Conservation (phyloP, 2,329 filamentous ascomycete species). For the Alternaria panax region DNA sequence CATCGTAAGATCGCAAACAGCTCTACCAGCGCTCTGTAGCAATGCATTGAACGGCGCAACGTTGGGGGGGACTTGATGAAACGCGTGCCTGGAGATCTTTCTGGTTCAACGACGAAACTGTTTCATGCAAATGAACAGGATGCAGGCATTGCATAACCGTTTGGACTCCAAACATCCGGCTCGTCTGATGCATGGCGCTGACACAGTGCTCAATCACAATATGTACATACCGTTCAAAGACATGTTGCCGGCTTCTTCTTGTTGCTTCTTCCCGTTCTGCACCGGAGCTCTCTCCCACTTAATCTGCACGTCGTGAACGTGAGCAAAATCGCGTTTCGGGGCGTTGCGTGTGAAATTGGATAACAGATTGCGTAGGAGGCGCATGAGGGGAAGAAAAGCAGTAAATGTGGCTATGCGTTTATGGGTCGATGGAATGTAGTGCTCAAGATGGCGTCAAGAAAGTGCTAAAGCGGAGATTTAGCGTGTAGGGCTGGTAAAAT, state of each 20-base stretch:
- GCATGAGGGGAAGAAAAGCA: neutral
- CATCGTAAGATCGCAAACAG: neutral
- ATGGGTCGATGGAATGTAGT: conserved; percentile 2
- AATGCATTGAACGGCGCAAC: neutral
- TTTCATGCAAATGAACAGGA: conserved; percentile 14
- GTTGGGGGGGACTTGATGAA: conserved; percentile 4
- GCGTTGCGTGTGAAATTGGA: conserved; percentile 1
- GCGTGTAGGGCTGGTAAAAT: conserved; percentile 23
- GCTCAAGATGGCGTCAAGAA: conserved; percentile 22
- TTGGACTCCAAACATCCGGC: neutral
- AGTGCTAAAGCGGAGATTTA: conserved; percentile 4
- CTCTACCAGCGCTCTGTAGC: neutral
- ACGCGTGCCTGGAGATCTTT: conserved; percentile 8
- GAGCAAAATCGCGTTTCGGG: conserved; percentile 31
- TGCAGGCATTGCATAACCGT: neutral
- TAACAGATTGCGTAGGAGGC: conserved; percentile 6
- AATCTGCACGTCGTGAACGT: conserved; percentile 39
- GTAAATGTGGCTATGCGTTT: neutral
- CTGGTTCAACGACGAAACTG: neutral
- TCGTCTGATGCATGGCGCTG: neutral
- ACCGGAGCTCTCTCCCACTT: conserved; percentile 8
- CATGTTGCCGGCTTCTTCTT: conserved; percentile 15
- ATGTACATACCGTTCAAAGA: conserved; percentile 16
- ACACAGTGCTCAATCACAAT: neutral
- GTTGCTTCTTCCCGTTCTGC: conserved; percentile 1